phyloP scores from a whole-genome alignment of 805 yeast species.

The Metschnikowia cerradonensis region DNA sequence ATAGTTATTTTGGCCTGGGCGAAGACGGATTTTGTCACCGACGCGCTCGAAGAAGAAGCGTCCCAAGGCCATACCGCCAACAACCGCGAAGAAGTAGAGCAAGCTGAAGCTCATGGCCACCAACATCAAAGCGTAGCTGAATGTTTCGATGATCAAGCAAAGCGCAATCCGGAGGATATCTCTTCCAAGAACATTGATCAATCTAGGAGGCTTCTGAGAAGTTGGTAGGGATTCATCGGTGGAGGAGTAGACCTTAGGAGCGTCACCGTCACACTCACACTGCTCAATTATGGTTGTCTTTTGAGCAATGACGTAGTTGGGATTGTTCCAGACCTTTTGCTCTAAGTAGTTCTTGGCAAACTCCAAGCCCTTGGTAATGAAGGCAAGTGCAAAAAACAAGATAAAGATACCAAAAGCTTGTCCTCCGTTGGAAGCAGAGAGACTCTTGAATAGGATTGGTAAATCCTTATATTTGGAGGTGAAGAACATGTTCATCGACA shows the following conservation, averaged over 20 bases:
- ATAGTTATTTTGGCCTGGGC: conserved; percentile 23
- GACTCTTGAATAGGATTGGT: conserved; percentile 59
- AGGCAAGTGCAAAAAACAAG: conserved; percentile 53
- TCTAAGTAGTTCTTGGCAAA: conserved; percentile 63
- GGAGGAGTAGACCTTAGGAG: conserved; percentile 4
- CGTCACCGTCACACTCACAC: conserved; percentile 18
- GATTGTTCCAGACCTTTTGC: conserved; percentile 57
- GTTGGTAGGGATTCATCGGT: conserved; percentile 7
- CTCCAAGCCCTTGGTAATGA: conserved; percentile 55
- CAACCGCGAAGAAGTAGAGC: conserved; percentile 68
- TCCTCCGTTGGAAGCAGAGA: conserved; percentile 52
- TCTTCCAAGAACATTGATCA: conserved; percentile 27
- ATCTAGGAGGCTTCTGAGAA: conserved; percentile 3
- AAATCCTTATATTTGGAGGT: conserved; percentile 47
- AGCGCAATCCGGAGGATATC: conserved; percentile 55
- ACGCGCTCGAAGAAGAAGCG: conserved; percentile 66
- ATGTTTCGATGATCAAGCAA: conserved; percentile 58
- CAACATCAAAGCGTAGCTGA: conserved; percentile 72
- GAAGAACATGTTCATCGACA: conserved; percentile 54
- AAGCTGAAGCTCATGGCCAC: conserved; percentile 71
- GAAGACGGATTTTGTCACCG: conserved; percentile 35
- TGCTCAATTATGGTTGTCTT: conserved; percentile 17
- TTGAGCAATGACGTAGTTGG: conserved; percentile 20
- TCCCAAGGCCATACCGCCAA: conserved; percentile 65
- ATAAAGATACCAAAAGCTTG: conserved; percentile 73